phyloP scores from a whole-genome alignment of 1,284 basidiomycete genomes.

The Apiotrichum mycotoxinovorans region DNA sequence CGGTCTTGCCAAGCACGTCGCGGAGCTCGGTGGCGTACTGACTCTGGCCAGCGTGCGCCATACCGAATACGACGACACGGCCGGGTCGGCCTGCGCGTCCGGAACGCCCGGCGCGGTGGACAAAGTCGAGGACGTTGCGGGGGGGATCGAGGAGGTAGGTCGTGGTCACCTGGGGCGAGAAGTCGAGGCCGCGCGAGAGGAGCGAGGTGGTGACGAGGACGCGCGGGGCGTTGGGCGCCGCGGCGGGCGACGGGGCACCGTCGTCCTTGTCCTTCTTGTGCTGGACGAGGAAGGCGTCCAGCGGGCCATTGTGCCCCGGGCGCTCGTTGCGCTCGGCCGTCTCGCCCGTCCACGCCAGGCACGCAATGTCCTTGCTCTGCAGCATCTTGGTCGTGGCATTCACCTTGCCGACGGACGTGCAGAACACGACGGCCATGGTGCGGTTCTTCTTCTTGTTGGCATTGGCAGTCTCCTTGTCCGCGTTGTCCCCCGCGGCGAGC shows the following conservation, averaged over 20 bases:
- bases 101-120: conserved; percentile 74
- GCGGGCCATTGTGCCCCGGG: conserved; percentile 58
- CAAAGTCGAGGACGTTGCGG: conserved; percentile 79
- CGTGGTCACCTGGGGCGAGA: conserved; percentile 67
- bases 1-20: conserved; percentile 22
- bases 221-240: conserved; percentile 39
- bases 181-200: conserved; percentile 86
- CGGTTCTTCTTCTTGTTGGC: conserved; percentile 17
- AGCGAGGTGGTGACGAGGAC: conserved; percentile 84
- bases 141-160: conserved; percentile 82
- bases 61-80: conserved; percentile 51
- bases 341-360: conserved; percentile 61
- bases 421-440: conserved; percentile 69
- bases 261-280: conserved; percentile 3
- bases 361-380: conserved; percentile 59
- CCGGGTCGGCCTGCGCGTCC: conserved; percentile 68
- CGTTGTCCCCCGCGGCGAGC: conserved; percentile 3
- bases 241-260: neutral
- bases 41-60: conserved; percentile 23
- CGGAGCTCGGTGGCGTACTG: conserved; percentile 25
- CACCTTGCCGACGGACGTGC: conserved; percentile 69
- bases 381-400: conserved; percentile 59
- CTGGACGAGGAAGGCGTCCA: conserved; percentile 58
- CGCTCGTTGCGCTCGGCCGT: conserved; percentile 54
- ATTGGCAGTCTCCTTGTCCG: neutral